Evolutionary conservation across 805 yeast genomes (phyloP), one percentile per base, ranked within the genome.

Genomic region (Lachancea sp.): DNA sequence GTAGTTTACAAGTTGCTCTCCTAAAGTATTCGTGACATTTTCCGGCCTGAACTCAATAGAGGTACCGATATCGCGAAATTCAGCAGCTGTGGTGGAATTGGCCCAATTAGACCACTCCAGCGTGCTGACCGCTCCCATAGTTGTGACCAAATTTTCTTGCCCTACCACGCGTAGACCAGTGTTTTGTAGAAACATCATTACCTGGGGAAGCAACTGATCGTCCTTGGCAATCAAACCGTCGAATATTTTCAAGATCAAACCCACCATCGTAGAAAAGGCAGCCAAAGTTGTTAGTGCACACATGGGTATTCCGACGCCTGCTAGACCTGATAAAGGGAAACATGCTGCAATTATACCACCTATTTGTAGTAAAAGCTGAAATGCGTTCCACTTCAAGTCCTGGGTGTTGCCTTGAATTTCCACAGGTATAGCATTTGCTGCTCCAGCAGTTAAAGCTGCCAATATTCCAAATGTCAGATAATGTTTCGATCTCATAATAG

Each of bases 271-370:
- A 10, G 43, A 38, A 7, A 44, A 27, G 4, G 43, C 36, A n/a
- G 47, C 43, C 12, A 44, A 16, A 2, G 42, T 35, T n/a, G 44
- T 34, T n/a, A 44, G 15, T 7, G 44, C 40, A 35, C 47, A 44
- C 25, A 44, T 3, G 5, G 47, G 47, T 31, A 38, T 33, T 7
- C 18, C 47, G 29, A 39, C 20, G 4, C 47, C 47, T 3, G 40
- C 39, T 15, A 44, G 22, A 9, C 42, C 26, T 11, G 47, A 25
- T 15, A 38, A 15, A 18, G 47, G 42, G 12, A 44, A 34, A 18
- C 47, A 44, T 4, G 47, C 15, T 9, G 35, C 36, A 9, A 44
- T 33, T 6, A 38, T 25, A 11, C 43, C 47, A 7, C 43, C 47
- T 3, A 39, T 12, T 17, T 34, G 41, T 2, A 44, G 16, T n/a